Evolutionary conservation across 345 rosid genomes (phyloP).

Genomic region (Citrus trifoliata): DNA sequence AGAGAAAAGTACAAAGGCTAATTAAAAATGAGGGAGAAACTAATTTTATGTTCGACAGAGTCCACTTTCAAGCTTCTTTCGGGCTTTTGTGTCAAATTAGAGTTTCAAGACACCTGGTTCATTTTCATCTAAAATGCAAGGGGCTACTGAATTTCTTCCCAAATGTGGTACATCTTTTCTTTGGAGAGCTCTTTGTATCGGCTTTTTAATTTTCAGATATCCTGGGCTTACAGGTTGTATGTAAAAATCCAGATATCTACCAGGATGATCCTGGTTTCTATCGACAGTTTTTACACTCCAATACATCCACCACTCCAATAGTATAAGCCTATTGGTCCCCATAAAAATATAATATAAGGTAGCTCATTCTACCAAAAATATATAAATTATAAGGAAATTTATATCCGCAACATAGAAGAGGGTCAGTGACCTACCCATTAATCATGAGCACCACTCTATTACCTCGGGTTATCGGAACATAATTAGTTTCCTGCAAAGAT

Average conservation of each 20-base stretch:
- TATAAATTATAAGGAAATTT: not conserved
- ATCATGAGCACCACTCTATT: slow-evolving; percentile 91
- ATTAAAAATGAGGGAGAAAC: not conserved
- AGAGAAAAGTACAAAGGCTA: not conserved
- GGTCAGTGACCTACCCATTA: slow-evolving; percentile 64
- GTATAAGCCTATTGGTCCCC: not conserved
- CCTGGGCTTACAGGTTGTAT: not conserved
- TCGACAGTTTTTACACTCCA: not conserved
- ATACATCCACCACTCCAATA: not conserved
- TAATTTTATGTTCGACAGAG: not conserved
- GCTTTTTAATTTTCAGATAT: not conserved
- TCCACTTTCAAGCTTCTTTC: not conserved
- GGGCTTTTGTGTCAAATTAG: not conserved
- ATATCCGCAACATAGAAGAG: not conserved
- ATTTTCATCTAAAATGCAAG: not conserved
- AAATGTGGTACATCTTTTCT: not conserved
- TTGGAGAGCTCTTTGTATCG: not conserved
- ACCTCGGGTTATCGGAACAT: slow-evolving; percentile 92
- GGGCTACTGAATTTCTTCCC: not conserved
- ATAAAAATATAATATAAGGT: not conserved
- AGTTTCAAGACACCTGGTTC: not conserved
- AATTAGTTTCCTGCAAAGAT: slow-evolving; percentile 82
- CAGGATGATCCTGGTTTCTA: not conserved
- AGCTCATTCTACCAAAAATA: not conserved
- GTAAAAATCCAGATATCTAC: not conserved